phyloP scores from a whole-genome alignment of 345 rosid species.

The Sonneratia caseolaris region DNA sequence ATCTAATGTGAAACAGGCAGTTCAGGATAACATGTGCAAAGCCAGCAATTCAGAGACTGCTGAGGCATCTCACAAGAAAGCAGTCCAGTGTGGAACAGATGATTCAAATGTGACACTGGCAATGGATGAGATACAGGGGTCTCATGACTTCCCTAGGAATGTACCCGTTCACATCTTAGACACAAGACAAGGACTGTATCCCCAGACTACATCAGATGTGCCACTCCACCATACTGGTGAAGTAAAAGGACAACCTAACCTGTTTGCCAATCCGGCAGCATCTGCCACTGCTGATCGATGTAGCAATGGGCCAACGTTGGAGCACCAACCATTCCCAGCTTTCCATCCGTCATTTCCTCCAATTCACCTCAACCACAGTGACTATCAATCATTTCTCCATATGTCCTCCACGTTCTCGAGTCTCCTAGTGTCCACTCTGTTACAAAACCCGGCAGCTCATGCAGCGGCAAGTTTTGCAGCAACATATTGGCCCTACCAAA shows the following conservation, averaged over 20 bases:
- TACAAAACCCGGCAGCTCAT: conserved; percentile 81
- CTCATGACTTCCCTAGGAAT: conserved; percentile 63
- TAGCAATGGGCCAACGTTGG: conserved; percentile 26
- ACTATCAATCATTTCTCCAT: conserved; percentile 55
- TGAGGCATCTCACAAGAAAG: conserved; percentile 26
- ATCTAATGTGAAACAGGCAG: conserved; percentile 32
- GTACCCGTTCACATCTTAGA: conserved; percentile 52
- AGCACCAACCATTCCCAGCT: conserved; percentile 41
- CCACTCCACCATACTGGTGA: conserved; percentile 38
- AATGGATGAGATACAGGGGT: conserved; percentile 36
- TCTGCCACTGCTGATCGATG: conserved; percentile 45
- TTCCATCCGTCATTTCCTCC: conserved; percentile 44
- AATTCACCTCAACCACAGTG: conserved; percentile 45
- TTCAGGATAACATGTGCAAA: conserved; percentile 37
- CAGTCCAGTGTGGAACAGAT: conserved; percentile 24
- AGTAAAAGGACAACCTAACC: conserved; percentile 29
- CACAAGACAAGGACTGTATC: conserved; percentile 37
- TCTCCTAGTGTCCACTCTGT: conserved; percentile 54
- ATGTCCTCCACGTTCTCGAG: conserved; percentile 64
- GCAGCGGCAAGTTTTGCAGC: conserved; percentile 82
- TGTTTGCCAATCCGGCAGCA: conserved; percentile 37
- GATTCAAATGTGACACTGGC: conserved; percentile 17
- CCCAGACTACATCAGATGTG: conserved; percentile 40
- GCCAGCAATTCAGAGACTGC: conserved; percentile 32
- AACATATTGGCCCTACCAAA: conserved; percentile 62